Evolutionary conservation across 108 stramenopile species (phyloP), one percentile per base, ranked within the genome.

Genomic region (Discostella pseudostelligera): DNA sequence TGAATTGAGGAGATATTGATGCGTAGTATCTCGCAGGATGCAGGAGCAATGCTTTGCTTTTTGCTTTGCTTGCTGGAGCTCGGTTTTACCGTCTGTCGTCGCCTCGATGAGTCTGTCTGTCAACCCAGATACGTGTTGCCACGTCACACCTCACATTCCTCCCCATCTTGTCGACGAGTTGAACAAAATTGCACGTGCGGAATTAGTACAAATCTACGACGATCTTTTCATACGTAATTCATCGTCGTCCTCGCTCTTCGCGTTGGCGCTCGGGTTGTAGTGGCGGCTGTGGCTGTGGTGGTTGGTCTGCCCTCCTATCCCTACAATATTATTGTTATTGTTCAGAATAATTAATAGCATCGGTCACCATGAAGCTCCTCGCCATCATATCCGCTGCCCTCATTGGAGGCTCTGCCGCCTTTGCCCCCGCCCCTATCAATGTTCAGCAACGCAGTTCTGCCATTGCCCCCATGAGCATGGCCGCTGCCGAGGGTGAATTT

Each of bases 401-500:
- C 42, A 70, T 83, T 62, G 85, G 86, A 59, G 80, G 83, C 42
- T 79, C 87, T 39, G 68, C 65, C 28, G 93, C 89, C 50, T 94
- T 94, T 44, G 87, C 89, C 35, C 93, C 92, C n/a, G 71, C 81
- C 25, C 82, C 76, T 9, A 35, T 76, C 20, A 69, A 65, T 77
- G 71, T 76, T 26, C 60, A 50, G 67, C 71, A 26, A 8, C 62
- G 25, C 70, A 59, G 78, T 43, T 62, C 82, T 6, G 80, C 70
- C 39, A 83, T 88, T 37, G 63, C 86, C 24, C 64, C 77, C 14
- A 43, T 67, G 58, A 78, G 76, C 60, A 89, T 85, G 84, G 86
- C 90, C 37, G 85, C 75, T 20, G 70, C 84, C 39, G 92, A 86
- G 14, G 83, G 69, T 16, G 87, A 94, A 63, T 87, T 88, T 46